Percentiles rank a stretch among this genome's conserved stretches.
Conservation (phyloP, 805 yeast genomes). For the Ogataea nitratoaversa region DNA sequence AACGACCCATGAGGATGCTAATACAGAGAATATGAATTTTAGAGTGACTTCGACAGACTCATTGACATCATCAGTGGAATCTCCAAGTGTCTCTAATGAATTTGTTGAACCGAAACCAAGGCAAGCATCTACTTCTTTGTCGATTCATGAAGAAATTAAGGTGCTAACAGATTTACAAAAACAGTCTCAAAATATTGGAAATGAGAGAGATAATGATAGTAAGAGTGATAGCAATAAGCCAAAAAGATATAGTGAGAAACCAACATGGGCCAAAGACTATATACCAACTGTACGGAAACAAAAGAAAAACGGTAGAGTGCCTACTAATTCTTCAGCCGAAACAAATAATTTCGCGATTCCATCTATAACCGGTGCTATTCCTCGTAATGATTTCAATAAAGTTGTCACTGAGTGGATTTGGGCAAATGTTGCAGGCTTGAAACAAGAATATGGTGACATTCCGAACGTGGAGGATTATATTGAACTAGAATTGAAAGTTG, state of each 20-base stretch:
- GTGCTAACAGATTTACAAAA: constrained; percentile 30
- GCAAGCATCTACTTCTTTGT: constrained; percentile 5
- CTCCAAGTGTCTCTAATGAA: constrained; percentile 4
- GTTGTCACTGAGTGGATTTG: constrained; percentile 86
- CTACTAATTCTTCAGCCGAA: constrained; percentile 2
- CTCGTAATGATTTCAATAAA: constrained; percentile 76
- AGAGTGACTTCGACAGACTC: constrained; percentile 20
- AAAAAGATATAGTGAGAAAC: constrained; percentile 57
- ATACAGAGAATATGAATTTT: constrained; percentile 38
- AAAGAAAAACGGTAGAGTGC: constrained; percentile 1
- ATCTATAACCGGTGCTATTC: constrained; percentile 70
- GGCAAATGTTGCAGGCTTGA: constrained; percentile 68
- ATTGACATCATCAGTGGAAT: constrained; percentile 5
- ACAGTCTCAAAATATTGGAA: constrained; percentile 5
- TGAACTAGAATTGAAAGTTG: constrained; percentile 74
- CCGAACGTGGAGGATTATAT: constrained; percentile 45
- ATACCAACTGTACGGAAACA: constrained; percentile 33
- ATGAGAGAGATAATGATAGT: constrained; percentile 17
- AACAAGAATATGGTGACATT: constrained; percentile 37
- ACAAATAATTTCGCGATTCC: constrained; percentile 27
- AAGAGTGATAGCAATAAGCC: constrained; percentile 43
- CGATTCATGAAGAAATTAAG: constrained; percentile 23
- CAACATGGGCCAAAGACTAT: constrained; percentile 84
- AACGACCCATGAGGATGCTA: constrained; percentile 45
- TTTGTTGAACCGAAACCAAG: constrained; percentile 9